These are phyloP conservation scores for Phaeophleospora eucalypticola DNA, from an alignment of 2,329 filamentous ascomycete species.

Conservation along the genomic window DNA sequence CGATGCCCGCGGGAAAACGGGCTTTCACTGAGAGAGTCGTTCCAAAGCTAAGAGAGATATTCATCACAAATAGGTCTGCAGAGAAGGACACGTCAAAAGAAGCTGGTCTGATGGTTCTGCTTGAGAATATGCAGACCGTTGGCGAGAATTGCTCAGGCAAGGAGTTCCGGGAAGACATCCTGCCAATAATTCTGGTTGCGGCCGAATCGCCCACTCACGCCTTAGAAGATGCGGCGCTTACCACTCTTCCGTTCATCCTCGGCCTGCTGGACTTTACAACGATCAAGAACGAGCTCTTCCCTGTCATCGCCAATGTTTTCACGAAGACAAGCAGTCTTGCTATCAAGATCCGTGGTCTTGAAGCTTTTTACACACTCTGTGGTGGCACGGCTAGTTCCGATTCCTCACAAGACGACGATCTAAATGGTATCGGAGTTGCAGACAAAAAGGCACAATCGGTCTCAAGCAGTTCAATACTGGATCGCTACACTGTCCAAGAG, in stretches of 20 bases:
- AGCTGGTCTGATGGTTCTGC: constrained; percentile 82
- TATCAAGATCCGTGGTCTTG: constrained; percentile 88
- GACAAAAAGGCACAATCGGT: constrained; percentile 42
- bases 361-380: constrained; percentile 85
- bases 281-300: constrained; percentile 95
- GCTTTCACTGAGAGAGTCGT: constrained; percentile 81
- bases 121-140: constrained; percentile 75
- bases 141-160: constrained; percentile 80
- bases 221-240: constrained; percentile 79
- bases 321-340: constrained; percentile 87
- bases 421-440: constrained; percentile 62
- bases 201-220: constrained; percentile 87
- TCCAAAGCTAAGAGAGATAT: constrained; percentile 79
- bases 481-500: constrained; percentile 98
- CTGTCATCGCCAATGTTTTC: constrained; percentile 84
- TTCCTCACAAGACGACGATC: constrained; percentile 58
- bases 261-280: constrained; percentile 92
- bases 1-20: constrained; percentile 71
- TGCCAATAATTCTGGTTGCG: constrained; percentile 78
- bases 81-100: constrained; percentile 82
- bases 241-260: constrained; percentile 72
- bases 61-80: constrained; percentile 55
- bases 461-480: constrained; percentile 62
- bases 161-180: constrained; percentile 91
- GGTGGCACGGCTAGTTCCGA: constrained; percentile 57